Evolutionary conservation across 257 asterid genomes (phyloP).

Genomic region (Verbena officinalis): DNA sequence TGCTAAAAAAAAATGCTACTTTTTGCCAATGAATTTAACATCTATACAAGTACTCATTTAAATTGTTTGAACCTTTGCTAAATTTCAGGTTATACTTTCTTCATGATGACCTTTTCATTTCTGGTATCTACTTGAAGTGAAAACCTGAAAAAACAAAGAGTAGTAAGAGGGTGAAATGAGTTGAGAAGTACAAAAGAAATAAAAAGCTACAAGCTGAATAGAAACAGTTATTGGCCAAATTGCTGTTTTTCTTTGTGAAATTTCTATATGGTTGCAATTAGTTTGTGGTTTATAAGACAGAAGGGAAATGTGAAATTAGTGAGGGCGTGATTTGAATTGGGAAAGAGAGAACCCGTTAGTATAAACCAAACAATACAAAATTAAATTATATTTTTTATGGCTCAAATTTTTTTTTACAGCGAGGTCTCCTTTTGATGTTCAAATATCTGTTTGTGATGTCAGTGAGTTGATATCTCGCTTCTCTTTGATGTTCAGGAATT

Average conservation of each 20-base stretch:
- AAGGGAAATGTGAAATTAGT: neutral
- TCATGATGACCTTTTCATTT: neutral
- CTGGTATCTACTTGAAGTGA: constrained; percentile 7
- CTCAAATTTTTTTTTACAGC: constrained; percentile 3
- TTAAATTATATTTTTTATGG: constrained; percentile 1
- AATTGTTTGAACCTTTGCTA: constrained; percentile 5
- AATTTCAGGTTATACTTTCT: neutral
- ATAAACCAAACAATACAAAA: neutral
- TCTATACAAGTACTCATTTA: neutral
- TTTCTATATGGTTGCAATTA: neutral
- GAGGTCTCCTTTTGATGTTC: constrained; percentile 4
- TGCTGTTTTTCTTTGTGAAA: neutral
- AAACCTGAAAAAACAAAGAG: constrained; percentile 2
- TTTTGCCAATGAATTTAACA: constrained; percentile 1
- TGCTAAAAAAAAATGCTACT: neutral
- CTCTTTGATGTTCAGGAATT: constrained; percentile 61
- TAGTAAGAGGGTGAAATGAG: neutral
- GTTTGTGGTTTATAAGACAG: neutral
- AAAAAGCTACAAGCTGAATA: neutral
- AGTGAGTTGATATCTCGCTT: constrained; percentile 23
- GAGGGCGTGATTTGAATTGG: neutral
- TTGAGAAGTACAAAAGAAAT: neutral
- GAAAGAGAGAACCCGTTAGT: neutral
- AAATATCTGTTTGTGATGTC: constrained; percentile 8
- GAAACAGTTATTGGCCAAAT: neutral